Conservation (phyloP, 179 eudicot genomes). For the Amaranthus tricolor region DNA sequence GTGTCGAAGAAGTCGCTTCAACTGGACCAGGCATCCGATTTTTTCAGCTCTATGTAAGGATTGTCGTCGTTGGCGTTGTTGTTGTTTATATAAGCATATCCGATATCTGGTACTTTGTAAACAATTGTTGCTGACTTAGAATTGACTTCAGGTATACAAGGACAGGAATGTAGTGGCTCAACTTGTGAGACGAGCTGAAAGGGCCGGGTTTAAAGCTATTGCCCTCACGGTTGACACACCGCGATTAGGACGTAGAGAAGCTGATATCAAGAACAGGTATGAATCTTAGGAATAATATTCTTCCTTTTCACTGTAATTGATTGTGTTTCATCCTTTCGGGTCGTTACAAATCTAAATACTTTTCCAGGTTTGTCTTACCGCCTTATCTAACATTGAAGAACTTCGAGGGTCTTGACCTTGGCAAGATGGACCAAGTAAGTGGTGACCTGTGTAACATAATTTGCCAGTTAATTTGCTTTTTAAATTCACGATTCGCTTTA, state of each 20-base stretch:
- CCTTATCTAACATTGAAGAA: slow-evolving; percentile 71
- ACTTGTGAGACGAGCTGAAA: slow-evolving; percentile 97
- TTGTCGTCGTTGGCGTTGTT: no score
- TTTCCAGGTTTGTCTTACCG: slow-evolving; percentile 66
- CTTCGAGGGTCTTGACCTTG: slow-evolving; percentile 86
- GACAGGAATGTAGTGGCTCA: slow-evolving; percentile 81
- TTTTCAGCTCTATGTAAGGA: slow-evolving; percentile 97
- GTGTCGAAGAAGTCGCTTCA: slow-evolving; percentile 99
- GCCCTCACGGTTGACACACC: slow-evolving; percentile 99
- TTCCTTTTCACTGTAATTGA: neutral
- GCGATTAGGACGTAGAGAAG: slow-evolving; percentile 89
- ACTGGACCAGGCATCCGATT: slow-evolving; percentile 99
- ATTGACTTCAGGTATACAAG: slow-evolving; percentile 50
- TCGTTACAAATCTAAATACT: neutral
- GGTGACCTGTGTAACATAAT: neutral
- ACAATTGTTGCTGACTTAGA: no score
- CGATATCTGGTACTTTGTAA: no score
- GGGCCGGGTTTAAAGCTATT: slow-evolving; percentile 98
- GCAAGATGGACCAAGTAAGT: slow-evolving; percentile 66
- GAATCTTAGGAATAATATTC: neutral
- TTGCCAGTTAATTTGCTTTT: no score
- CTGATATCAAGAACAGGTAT: slow-evolving; percentile 96
- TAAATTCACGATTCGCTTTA: no score
- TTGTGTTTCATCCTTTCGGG: no score
- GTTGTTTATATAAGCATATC: no score